Conservation (phyloP, 2,329 filamentous ascomycete species). For the Nemania sp. region DNA sequence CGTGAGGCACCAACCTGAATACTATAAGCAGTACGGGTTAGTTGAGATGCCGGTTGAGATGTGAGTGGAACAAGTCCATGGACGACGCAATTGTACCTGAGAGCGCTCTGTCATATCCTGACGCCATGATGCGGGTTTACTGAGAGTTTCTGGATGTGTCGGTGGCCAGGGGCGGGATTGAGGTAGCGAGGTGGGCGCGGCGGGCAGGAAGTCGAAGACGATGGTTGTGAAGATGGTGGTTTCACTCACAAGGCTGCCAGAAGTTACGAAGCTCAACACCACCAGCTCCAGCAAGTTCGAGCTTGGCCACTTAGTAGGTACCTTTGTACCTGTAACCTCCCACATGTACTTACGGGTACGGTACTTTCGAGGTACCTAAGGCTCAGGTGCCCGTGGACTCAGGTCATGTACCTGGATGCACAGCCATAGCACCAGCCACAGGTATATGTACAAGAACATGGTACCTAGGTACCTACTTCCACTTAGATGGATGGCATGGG, state of each 20-base stretch:
- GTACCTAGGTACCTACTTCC: no score
- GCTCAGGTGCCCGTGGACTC: no score
- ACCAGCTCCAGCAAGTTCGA: constrained; percentile 24
- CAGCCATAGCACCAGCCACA: no score
- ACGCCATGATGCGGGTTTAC: constrained; percentile 65
- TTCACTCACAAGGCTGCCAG: constrained; percentile 36
- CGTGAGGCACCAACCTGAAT: constrained; percentile 68
- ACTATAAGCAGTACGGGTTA: constrained; percentile 62
- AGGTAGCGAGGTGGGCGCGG: constrained; percentile 12
- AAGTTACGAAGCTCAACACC: constrained; percentile 37
- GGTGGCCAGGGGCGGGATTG: constrained; percentile 1
- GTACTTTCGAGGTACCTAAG: no score
- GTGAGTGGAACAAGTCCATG: constrained; percentile 36
- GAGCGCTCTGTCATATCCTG: constrained; percentile 98
- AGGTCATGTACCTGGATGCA: no score
- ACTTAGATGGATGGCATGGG: no score
- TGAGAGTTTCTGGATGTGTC: constrained; percentile 18
- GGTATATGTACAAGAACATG: no score
- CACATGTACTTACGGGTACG: no score
- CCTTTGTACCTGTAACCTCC: no score
- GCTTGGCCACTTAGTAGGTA: constrained; percentile 14
- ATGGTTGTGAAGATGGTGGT: constrained; percentile 11
- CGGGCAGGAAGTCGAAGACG: constrained; percentile 18
- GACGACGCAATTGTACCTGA: constrained; percentile 71
- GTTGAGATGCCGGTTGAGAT: constrained; percentile 39